Base-by-base conservation (phyloP, 1,139 yeast genomes). In the Suhomyces bokatorum region DNA sequence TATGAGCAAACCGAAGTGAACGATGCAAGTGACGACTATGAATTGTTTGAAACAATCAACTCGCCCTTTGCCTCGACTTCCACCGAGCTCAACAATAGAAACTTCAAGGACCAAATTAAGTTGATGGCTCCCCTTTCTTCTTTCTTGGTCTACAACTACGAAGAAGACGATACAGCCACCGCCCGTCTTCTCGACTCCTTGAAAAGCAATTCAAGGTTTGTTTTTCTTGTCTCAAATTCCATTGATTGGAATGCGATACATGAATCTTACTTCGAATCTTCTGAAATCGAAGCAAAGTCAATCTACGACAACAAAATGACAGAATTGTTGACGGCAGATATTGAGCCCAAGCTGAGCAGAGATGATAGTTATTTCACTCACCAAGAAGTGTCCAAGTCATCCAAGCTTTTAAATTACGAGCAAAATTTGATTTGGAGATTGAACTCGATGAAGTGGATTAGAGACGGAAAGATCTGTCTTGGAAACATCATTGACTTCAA, bases 371-470 rank as follows among this genome's bases (percentile, higher is more conserved):
- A 16, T 28, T 13, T 26, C 8, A 11, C 16, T 30, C 14, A 26
- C 13, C 34, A 32, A 15, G 27, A 40, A 20, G 35, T 24, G 14
- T 20, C 35, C 6, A 37, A 37, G 9, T 31, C 55, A 15, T 60
- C 65, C 37, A 58, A 63, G 38, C 52, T 66, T 32, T 58, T 67
- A 37, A 58, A 61, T 40, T 61, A 65, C 56, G 76, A 71, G 51
- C 75, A 71, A 47, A 65, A 67, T 38, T 53, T 69, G 37, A 59
- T 70, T 34, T 68, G 74, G 73, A 64, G 59, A 47, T 56, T 64
- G 42, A 65, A 70, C 49, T 60, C 66, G 28, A 58, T 62, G 62
- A 63, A 60, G 46, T 60, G 67, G 64, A 49, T 64, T 6, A 60
- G 62, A 39, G 55, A 59, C 7, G 56, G 61, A 32, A 49, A 44